Evolutionary conservation across 139 green algal species (phyloP), one percentile per base, ranked within the genome.

Genomic region (Micractinium sp.): DNA sequence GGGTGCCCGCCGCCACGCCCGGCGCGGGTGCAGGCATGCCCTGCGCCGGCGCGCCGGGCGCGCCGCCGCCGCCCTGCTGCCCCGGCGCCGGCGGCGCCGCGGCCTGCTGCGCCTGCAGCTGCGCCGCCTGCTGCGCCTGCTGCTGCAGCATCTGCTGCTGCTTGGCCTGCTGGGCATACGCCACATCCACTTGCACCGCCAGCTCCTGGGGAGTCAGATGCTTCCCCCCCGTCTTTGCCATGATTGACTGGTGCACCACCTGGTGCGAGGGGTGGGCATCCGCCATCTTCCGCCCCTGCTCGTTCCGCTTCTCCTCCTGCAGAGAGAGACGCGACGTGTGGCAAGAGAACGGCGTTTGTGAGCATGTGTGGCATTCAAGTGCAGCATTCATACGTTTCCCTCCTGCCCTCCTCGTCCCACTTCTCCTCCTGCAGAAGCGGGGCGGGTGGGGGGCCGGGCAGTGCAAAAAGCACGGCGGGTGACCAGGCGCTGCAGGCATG

Each of bases 211-310:
- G 89, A 7, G 79, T 87, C 53, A 89, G 67, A 71, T 79, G 90
- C 82, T 86, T 79, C 25, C 73, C 56, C 4, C 77, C 83, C 25
- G 90, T 89, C 80, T 91, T 85, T 36, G 71, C n/a, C 81, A 92
- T 92, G 39, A 93, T 38, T n/a, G 35, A 35, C 53, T 76, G 90
- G 82, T 82, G 82, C 60, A 92, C 47, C 81, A 33, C 35, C 61
- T 33, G 47, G 75, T 94, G 87, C 22, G 86, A 92, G 2, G 90
- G 67, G 83, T 95, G 93, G 3, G 87, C 47, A 20, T 93, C 90
- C n/a, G 87, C 78, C 1, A 71, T 75, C 39, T 73, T 85, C 22
- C 85, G 76, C 12, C 80, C 56, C n/a, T n/a, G 35, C 38, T 93
- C 86, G 38, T 56, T 87, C 20, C 89, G 74, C 74, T 88, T 82